Evolutionary conservation across 495 filamentous ascomycete species (phyloP).

Genomic region (Podospora conica): DNA sequence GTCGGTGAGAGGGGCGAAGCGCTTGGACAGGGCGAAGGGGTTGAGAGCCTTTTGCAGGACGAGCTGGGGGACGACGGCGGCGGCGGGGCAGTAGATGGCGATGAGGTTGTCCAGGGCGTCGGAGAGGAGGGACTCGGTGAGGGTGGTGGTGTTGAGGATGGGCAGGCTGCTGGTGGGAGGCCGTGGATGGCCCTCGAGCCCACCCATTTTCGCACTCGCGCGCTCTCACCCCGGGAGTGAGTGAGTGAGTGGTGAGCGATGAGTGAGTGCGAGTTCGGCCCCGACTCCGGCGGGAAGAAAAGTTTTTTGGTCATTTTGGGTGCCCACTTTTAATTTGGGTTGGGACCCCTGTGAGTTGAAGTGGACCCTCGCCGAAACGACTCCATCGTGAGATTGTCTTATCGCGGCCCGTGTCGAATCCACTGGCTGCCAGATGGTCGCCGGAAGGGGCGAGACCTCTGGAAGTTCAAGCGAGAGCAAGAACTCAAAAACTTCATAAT

Average conservation of each 20-base stretch:
- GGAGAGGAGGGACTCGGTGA: constrained; percentile 13
- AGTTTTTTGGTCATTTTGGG: not conserved
- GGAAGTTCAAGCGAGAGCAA: no score
- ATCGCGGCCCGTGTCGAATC: not conserved
- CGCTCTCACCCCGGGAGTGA: not conserved
- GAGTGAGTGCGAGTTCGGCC: not conserved
- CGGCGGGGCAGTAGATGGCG: constrained; percentile 22
- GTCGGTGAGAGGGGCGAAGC: constrained; percentile 7
- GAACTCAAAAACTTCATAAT: no score
- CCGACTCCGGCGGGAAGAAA: not conserved
- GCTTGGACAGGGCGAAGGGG: constrained; percentile 4
- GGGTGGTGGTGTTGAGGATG: constrained; percentile 14
- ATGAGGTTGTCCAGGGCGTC: constrained; percentile 21
- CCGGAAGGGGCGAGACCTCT: no score
- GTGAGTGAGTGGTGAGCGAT: not conserved
- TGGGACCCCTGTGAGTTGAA: not conserved
- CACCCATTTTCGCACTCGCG: not conserved
- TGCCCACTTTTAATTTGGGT: not conserved
- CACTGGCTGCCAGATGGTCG: not conserved
- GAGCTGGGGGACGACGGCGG: constrained; percentile 10
- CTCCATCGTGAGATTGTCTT: constrained; percentile 5
- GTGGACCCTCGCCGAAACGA: not conserved
- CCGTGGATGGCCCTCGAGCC: constrained; percentile 3
- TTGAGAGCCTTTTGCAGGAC: constrained; percentile 7
- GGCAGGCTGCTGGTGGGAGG: constrained; percentile 29